Conservation (phyloP, 2,329 filamentous ascomycete species). For the Cladobotryum protrusum region DNA sequence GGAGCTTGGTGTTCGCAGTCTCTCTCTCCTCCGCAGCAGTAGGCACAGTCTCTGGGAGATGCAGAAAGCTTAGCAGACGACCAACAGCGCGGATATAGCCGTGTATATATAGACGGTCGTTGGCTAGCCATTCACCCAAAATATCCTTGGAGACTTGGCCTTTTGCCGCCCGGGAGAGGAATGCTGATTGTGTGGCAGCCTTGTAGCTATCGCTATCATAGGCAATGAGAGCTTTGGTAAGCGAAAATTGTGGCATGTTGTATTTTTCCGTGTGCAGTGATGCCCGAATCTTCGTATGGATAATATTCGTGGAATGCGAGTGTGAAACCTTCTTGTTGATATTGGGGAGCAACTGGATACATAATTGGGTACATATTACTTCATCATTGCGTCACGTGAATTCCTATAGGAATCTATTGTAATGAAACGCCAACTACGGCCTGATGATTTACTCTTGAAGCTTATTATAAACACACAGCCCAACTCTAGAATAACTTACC, state of each 20-base stretch:
- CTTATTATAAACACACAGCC: too few relatives aligned
- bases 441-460: too few relatives aligned
- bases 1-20: constrained; percentile 47
- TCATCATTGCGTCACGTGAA: too few relatives aligned
- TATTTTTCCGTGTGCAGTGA: neutral
- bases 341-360: too few relatives aligned
- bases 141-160: constrained; percentile 51
- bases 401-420: too few relatives aligned
- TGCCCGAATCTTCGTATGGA: neutral
- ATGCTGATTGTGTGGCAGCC: constrained; percentile 58
- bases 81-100: constrained; percentile 64
- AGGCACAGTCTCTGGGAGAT: constrained; percentile 38
- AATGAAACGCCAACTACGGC: too few relatives aligned
- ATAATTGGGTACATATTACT: too few relatives aligned
- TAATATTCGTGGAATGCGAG: too few relatives aligned
- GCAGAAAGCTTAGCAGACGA: constrained; percentile 55
- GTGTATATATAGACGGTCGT: constrained; percentile 66
- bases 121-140: constrained; percentile 62
- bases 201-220: constrained; percentile 41
- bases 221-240: constrained; percentile 53
- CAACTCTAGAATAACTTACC: too few relatives aligned
- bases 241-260: constrained; percentile 26
- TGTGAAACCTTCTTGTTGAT: too few relatives aligned
- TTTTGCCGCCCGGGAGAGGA: constrained; percentile 58
- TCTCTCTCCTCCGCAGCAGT: constrained; percentile 8